Conservation (phyloP, 805 yeast genomes). For the Phaffomyces thermotolerans region DNA sequence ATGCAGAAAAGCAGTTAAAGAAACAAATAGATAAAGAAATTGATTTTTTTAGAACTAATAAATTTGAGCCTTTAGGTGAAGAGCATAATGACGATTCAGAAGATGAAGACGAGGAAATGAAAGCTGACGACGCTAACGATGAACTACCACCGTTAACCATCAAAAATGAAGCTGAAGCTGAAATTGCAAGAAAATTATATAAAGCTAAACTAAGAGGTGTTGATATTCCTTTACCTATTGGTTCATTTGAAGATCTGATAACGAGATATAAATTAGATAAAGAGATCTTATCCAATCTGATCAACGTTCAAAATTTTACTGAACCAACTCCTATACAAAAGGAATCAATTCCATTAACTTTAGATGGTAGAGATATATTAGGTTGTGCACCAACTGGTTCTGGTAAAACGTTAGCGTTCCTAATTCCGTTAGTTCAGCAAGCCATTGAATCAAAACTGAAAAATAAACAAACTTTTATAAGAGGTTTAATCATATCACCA, state of each 20-base stretch:
- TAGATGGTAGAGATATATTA: conserved; percentile 66
- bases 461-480: conserved; percentile 35
- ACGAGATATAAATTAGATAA: conserved; percentile 60
- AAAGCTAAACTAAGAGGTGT: conserved; percentile 71
- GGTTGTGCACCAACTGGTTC: conserved; percentile 99
- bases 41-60: conserved; percentile 72
- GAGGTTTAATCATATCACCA: conserved; percentile 83
- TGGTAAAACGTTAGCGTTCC: conserved; percentile 90
- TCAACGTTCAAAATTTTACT: conserved; percentile 57
- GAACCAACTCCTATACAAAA: conserved; percentile 93
- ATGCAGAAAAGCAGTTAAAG: conserved; percentile 34
- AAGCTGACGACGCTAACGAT: conserved; percentile 24
- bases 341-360: conserved; percentile 74
- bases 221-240: conserved; percentile 87
- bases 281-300: conserved; percentile 49
- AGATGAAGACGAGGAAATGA: conserved; percentile 20
- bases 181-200: conserved; percentile 47
- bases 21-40: conserved; percentile 60
- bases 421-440: conserved; percentile 71
- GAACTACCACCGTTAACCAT: conserved; percentile 38
- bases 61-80: conserved; percentile 21
- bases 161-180: conserved; percentile 51
- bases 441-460: conserved; percentile 22
- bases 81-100: conserved; percentile 21
- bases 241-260: conserved; percentile 76